Evolutionary conservation across 345 rosid genomes (phyloP).

Genomic region (Syzygium oleosum): DNA sequence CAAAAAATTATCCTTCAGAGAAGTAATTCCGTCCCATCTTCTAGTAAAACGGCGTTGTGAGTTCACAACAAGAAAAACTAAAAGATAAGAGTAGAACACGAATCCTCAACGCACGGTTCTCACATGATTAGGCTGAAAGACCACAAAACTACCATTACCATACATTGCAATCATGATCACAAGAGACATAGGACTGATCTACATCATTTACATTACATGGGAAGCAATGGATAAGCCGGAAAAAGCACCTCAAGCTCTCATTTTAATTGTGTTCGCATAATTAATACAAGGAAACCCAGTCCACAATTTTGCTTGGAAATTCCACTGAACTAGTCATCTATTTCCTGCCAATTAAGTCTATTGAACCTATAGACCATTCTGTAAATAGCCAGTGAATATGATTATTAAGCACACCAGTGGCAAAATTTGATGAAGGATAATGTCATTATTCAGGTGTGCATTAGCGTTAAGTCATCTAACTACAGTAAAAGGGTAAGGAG

Average conservation of each 20-base stretch:
- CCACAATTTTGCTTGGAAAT: neutral
- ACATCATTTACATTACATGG: neutral
- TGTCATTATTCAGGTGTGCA: neutral
- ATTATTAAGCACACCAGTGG: neutral
- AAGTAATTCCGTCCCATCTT: neutral
- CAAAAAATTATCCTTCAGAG: neutral
- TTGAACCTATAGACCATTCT: neutral
- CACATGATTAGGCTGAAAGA: neutral
- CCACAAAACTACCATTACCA: neutral
- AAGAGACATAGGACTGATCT: neutral
- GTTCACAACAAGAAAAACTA: neutral
- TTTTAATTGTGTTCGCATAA: neutral
- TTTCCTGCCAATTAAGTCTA: neutral
- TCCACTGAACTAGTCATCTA: too few species aligned
- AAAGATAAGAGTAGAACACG: neutral
- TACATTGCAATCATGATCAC: neutral
- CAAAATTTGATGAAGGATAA: neutral
- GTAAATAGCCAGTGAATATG: neutral
- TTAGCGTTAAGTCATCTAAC: neutral
- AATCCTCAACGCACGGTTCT: neutral
- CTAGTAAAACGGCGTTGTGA: neutral
- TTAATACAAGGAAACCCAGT: neutral
- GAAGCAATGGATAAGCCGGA: neutral
- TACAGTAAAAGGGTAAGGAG: neutral
- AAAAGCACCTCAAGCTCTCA: neutral